Evolutionary conservation across 805 yeast species (phyloP), one percentile per base, ranked within the genome.

Genomic region (Millerozyma acaciae): DNA sequence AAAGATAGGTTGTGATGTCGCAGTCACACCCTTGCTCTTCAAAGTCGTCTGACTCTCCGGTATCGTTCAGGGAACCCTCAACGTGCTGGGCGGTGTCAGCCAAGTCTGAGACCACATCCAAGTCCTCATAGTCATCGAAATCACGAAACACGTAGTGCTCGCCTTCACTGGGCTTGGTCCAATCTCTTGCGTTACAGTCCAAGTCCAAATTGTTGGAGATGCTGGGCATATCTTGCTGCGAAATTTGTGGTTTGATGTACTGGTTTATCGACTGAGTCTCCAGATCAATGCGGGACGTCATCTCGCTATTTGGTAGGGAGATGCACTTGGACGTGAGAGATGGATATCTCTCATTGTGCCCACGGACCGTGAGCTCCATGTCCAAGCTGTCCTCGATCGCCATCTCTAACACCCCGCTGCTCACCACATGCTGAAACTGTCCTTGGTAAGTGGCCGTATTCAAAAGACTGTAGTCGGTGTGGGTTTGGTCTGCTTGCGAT

Each of bases 321-420:
- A 62, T 53, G 32, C 68, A 62, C 33, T 62, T 68, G 13, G 65
- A 43, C 18, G 56, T 54, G 50, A 56, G 60, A 5, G 60, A 48
- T 16, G 52, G 46, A 47, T 56, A 57, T 21, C 51, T 35, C 13
- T 23, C 26, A 7, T 15, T 6, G n/a, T n/a, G n/a, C n/a, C n/a
- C n/a, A n/a, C n/a, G n/a, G n/a, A n/a, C n/a, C n/a, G n/a, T n/a
- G n/a, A n/a, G 10, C 15, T 6, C 2, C 16, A 8, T 16, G 15
- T 7, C 14, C 28, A 12, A 8, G 2, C 28, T 25, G 15, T 5
- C 16, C 28, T n/a, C 15, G n/a, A n/a, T 2, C 16, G 8, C 5
- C 28, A 6, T n/a, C 28, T 18, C 10, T 15, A 4, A 13, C 28
- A 12, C 13, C n/a, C n/a, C n/a, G n/a, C n/a, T n/a, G n/a, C n/a